A percentile compares a stretch with the other conserved stretches of the same genome.
These are phyloP conservation scores for Gynandropsis gynandra DNA, from an alignment of 345 rosid genomes.

Conservation along the genomic window DNA sequence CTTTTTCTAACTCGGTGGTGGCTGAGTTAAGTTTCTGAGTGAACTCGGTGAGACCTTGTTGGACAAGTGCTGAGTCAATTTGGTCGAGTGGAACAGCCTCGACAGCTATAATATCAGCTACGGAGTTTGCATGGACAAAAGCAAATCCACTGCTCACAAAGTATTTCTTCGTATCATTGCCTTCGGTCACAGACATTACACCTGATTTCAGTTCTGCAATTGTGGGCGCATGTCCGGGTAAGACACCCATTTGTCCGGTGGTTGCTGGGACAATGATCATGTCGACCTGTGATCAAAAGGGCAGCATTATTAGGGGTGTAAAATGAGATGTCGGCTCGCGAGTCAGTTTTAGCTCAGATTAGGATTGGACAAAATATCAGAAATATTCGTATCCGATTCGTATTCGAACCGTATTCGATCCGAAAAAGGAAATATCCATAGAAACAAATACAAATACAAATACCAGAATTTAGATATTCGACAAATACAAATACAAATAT, in stretches of 20 bases:
- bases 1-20: conserved; percentile 66
- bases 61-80: conserved; percentile 64
- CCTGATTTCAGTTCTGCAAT: conserved; percentile 91
- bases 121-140: conserved; percentile 71
- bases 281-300: conserved; percentile 61
- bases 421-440: no score
- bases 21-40: conserved; percentile 68
- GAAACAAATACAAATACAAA: no score
- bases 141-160: conserved; percentile 89
- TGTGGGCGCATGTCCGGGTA: conserved; percentile 81
- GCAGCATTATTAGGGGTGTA: no score
- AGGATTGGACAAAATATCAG: no score
- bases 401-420: no score
- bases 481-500: no score
- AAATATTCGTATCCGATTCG: no score
- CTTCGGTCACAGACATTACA: conserved; percentile 80
- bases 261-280: conserved; percentile 93
- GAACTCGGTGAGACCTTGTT: conserved; percentile 81
- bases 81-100: conserved; percentile 73
- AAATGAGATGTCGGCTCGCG: no score
- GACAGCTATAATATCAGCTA: conserved; percentile 61
- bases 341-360: no score
- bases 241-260: conserved; percentile 88
- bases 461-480: no score
- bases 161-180: conserved; percentile 57